Conservation (phyloP, 768 basidiomycete genomes). For the Phanerodontia chrysosporium region DNA sequence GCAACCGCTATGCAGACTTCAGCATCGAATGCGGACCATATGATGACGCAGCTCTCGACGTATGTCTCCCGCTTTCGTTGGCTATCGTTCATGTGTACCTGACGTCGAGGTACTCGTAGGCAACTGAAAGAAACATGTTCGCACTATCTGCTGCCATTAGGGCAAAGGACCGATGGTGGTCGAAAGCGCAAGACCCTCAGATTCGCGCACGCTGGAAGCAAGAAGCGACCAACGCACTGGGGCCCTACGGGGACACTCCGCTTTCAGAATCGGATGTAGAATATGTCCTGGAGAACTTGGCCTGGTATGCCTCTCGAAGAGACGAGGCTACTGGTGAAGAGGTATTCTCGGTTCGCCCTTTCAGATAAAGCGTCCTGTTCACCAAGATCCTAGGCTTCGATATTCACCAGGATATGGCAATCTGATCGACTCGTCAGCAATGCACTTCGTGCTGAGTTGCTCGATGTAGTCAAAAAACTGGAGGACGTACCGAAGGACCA, state of each 20-base stretch:
- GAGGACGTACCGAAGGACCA: constrained; percentile 32
- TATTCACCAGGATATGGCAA: background rate
- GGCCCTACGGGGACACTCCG: background rate
- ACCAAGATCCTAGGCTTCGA: background rate
- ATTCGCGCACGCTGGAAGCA: background rate
- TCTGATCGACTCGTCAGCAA: background rate
- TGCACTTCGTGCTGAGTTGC: background rate
- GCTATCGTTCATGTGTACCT: too few species aligned
- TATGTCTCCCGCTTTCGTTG: background rate
- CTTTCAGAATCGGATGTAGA: background rate
- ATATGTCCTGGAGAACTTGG: background rate
- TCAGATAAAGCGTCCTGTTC: too few species aligned
- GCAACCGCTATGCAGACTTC: background rate
- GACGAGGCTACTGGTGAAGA: background rate
- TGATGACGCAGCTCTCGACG: background rate
- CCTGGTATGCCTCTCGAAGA: background rate
- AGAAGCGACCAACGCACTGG: background rate
- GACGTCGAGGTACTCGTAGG: too few species aligned
- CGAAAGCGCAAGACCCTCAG: background rate
- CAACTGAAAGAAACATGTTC: background rate
- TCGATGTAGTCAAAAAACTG: constrained; percentile 16
- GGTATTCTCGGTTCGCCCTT: background rate
- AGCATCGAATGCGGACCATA: background rate
- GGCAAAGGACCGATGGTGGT: background rate
- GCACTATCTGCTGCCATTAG: background rate